Conservation (phyloP, 140 eudicot genomes). For the Cichorium intybus region DNA sequence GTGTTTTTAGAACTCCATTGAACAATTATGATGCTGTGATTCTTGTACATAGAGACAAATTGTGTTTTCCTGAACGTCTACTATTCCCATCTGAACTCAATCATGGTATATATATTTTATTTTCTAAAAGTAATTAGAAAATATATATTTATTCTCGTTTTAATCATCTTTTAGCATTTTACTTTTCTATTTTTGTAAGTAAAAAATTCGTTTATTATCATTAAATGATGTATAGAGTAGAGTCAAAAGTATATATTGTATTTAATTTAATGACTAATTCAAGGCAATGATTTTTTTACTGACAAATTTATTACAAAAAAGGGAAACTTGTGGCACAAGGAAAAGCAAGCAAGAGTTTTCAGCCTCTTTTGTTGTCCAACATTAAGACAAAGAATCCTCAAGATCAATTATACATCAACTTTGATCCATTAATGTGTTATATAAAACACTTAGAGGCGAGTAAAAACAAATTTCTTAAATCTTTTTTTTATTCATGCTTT, state of each 20-base stretch:
- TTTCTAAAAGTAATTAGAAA: too few relatives aligned
- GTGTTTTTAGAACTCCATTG: conserved; percentile 90
- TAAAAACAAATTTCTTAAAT: conserved; percentile 3
- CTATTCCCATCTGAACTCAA: conserved; percentile 84
- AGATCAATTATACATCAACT: conserved; percentile 66
- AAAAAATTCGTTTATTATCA: too few relatives aligned
- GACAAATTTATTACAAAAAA: too few relatives aligned
- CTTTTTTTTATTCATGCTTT: neutral
- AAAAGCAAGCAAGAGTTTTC: conserved; percentile 66
- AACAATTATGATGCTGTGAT: conserved; percentile 91
- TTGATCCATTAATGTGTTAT: conserved; percentile 75
- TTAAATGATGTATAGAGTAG: too few relatives aligned
- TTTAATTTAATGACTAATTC: too few relatives aligned
- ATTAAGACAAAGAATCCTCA: conserved; percentile 39
- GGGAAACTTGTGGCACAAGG: conserved; percentile 73
- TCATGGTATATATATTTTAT: conserved; percentile 73
- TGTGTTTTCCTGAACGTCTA: conserved; percentile 79
- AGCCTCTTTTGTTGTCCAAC: conserved; percentile 47
- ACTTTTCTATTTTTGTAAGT: too few relatives aligned
- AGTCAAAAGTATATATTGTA: too few relatives aligned
- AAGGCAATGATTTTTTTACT: too few relatives aligned
- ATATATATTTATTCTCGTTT: neutral
- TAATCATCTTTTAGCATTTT: too few relatives aligned
- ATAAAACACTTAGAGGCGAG: conserved; percentile 68
- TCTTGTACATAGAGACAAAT: conserved; percentile 85